Conservation (phyloP, 2,329 filamentous ascomycete species). For the Fusarium cicatricum region DNA sequence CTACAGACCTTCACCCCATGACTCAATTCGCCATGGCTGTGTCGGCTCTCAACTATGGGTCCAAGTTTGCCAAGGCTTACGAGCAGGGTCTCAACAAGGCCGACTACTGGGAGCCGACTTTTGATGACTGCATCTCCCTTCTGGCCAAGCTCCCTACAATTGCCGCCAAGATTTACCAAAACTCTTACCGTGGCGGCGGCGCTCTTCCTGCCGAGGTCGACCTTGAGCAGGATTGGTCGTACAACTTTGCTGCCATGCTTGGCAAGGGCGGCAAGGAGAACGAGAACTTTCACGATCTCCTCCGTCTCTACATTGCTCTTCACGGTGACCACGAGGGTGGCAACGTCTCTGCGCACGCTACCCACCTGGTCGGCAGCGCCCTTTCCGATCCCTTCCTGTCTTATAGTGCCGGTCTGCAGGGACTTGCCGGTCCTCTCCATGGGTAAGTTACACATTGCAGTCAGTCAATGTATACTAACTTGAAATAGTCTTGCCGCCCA, state of each 20-base stretch:
- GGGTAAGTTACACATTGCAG: conserved; percentile 54
- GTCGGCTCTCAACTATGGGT: conserved; percentile 94
- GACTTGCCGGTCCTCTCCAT: conserved; percentile 82
- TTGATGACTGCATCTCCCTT: conserved; percentile 92
- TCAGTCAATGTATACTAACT: neutral
- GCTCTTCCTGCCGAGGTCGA: conserved; percentile 81
- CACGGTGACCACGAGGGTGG: conserved; percentile 99
- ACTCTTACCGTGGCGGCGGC: conserved; percentile 79
- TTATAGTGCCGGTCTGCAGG: conserved; percentile 94
- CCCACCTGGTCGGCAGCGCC: conserved; percentile 93
- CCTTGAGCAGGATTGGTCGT: conserved; percentile 90
- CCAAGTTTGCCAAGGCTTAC: conserved; percentile 92
- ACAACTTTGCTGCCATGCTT: conserved; percentile 97
- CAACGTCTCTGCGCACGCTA: conserved; percentile 95
- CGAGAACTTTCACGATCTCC: conserved; percentile 93
- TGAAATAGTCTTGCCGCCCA: conserved; percentile 80
- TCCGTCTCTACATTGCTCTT: conserved; percentile 92
- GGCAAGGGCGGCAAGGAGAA: conserved; percentile 89
- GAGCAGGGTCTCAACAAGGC: conserved; percentile 91
- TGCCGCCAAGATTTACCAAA: conserved; percentile 97
- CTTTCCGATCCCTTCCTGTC: conserved; percentile 95
- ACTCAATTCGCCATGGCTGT: conserved; percentile 97
- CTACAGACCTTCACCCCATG: conserved; percentile 93
- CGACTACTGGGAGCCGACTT: conserved; percentile 98
- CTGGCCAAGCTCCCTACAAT: conserved; percentile 97